Evolutionary conservation across 441 rosid genomes (phyloP).

Genomic region (Francoa sonchifolia): DNA sequence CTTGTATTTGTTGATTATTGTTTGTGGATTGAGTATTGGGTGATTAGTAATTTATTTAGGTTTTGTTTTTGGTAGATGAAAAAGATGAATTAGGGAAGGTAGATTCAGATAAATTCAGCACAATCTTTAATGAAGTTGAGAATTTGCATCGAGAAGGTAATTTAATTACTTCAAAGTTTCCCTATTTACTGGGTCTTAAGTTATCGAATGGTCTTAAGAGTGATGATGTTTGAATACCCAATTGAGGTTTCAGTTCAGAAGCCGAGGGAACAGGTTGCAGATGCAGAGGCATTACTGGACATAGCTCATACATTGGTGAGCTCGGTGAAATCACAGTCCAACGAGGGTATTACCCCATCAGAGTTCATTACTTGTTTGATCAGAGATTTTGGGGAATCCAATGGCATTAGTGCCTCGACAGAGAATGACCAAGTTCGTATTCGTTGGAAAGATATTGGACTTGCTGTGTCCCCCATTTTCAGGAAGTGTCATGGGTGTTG

Average conservation of each 20-base stretch:
- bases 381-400: slow-evolving; percentile 29
- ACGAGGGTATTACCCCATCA: slow-evolving; percentile 39
- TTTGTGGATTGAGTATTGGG: too few species aligned
- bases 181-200: not conserved
- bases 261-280: slow-evolving; percentile 83
- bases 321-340: slow-evolving; percentile 54
- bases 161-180: not conserved
- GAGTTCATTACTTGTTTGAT: slow-evolving; percentile 45
- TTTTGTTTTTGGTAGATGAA: slow-evolving; percentile 4
- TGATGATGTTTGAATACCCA: not conserved
- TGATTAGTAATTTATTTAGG: not conserved
- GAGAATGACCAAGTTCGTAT: slow-evolving; percentile 8
- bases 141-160: slow-evolving; percentile 7
- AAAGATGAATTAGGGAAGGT: slow-evolving; percentile 13
- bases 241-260: slow-evolving; percentile 35
- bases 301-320: slow-evolving; percentile 39
- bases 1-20: not conserved
- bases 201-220: not conserved
- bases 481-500: slow-evolving; percentile 14
- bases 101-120: slow-evolving; percentile 12
- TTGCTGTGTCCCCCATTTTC: slow-evolving; percentile 14
- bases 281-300: slow-evolving; percentile 66
- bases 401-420: not conserved
- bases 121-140: slow-evolving; percentile 15
- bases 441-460: slow-evolving; percentile 17